These are phyloP conservation scores for Colletotrichum sidae DNA, from an alignment of 2,329 filamentous ascomycete genomes.

Conservation along the genomic window DNA sequence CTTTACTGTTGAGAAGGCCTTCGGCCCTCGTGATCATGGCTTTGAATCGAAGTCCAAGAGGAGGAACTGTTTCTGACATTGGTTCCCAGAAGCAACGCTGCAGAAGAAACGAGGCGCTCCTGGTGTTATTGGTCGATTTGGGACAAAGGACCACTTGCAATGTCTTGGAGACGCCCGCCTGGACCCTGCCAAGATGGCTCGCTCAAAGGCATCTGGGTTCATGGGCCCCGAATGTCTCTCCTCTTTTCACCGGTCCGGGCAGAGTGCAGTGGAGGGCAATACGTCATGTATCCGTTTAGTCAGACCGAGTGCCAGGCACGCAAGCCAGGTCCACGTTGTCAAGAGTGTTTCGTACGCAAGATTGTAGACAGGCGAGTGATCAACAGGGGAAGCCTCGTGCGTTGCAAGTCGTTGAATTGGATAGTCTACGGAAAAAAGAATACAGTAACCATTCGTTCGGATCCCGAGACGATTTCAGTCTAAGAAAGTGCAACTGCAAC, in stretches of 20 bases:
- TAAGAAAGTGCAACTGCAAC: constrained; percentile 26
- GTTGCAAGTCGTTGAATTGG: background rate
- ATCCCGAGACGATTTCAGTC: background rate
- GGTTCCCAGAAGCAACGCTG: too few species aligned
- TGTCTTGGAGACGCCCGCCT: background rate
- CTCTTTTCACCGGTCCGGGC: background rate
- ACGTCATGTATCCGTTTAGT: constrained; percentile 1
- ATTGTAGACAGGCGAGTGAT: background rate
- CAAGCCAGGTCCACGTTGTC: constrained; percentile 6
- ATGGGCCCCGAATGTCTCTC: background rate
- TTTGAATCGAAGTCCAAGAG: background rate
- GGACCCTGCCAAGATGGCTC: background rate
- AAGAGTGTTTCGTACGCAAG: background rate
- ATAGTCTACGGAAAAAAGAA: background rate
- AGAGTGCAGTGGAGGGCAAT: background rate
- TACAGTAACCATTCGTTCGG: background rate
- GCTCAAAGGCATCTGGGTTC: constrained; percentile 3
- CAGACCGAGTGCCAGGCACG: background rate
- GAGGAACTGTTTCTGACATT: too few species aligned
- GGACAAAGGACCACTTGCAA: background rate
- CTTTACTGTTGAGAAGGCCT: background rate
- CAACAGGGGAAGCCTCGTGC: background rate
- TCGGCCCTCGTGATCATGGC: background rate
- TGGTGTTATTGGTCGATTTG: background rate
- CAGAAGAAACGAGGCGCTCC: too few species aligned